Evolutionary conservation across 1,284 basidiomycete species (phyloP), one percentile per base, ranked within the genome.

Genomic region (Ustilago hordei): DNA sequence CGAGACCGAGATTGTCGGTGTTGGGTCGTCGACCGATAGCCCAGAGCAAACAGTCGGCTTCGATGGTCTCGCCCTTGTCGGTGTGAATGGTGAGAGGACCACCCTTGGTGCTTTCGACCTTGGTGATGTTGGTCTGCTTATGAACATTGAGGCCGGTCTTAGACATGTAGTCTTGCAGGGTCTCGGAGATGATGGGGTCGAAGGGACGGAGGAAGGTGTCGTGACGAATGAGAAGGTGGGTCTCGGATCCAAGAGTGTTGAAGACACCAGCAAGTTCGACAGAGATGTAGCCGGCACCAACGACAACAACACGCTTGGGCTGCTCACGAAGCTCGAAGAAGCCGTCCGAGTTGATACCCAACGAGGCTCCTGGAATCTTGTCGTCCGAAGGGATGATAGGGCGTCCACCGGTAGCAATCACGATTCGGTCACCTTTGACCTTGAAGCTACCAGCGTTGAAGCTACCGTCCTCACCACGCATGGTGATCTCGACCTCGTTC

Each of bases 211-310:
- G 89, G 54, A 98, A 93, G 63, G 91, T 92, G 63, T 98, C 93
- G 69, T 92, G 90, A 66, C 96, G 92, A 82, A 98, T 97, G 84
- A 98, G 86, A 74, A 98, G 87, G 85, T 98, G 95, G 23, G 95
- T 96, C 87, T 98, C 94, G n/a, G 79, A 78, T 32, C 83, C 82
- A 12, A 86, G 84, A 31, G 81, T 76, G 65, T 84, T 72, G 61
- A 86, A 79, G 36, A 87, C 80, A 54, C 82, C 83, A 11, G 84
- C 84, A 11, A 88, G 75, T 73, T 99, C 96, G 77, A 98, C 93
- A 28, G 95, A 94, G 81, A 99, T 99, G 87, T 99, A 99, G 4
- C 96, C 96, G 19, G 96, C 96, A 57, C 96, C 96, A 45, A 98
- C 92, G 68, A 99, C 93, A 2, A 92, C 95, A 36, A 97, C 95